Conservation (phyloP, 2,329 filamentous ascomycete genomes). For the Cercospora canescens region DNA sequence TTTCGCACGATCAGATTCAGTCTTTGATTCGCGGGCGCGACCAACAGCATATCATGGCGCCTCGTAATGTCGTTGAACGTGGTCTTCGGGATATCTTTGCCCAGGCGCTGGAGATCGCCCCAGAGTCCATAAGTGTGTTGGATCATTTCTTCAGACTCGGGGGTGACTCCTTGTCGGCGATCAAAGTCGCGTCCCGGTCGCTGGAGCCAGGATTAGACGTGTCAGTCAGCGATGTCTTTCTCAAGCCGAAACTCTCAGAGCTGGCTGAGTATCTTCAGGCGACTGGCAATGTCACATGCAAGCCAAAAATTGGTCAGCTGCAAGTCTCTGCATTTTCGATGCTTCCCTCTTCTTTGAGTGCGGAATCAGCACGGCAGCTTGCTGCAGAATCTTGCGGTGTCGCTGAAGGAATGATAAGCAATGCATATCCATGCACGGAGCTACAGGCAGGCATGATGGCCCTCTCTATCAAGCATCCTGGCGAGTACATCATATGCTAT, state of each 20-base stretch:
- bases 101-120: neutral
- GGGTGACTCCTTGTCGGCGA: neutral
- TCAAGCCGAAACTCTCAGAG: neutral
- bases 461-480: neutral
- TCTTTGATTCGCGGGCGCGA: neutral
- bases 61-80: neutral
- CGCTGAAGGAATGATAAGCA: neutral
- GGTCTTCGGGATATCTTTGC: neutral
- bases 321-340: neutral
- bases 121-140: neutral
- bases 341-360: neutral
- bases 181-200: neutral
- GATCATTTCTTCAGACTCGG: neutral
- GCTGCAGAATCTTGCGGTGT: neutral
- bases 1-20: neutral
- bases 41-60: neutral
- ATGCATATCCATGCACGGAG: neutral
- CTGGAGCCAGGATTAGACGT: neutral
- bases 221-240: neutral
- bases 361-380: neutral
- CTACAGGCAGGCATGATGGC: neutral
- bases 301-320: neutral
- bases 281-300: neutral
- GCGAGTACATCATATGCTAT: neutral
- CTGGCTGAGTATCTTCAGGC: neutral